Base-by-base conservation (phyloP, 148 eudicot species). In the Mesembryanthemum crystallinum region DNA sequence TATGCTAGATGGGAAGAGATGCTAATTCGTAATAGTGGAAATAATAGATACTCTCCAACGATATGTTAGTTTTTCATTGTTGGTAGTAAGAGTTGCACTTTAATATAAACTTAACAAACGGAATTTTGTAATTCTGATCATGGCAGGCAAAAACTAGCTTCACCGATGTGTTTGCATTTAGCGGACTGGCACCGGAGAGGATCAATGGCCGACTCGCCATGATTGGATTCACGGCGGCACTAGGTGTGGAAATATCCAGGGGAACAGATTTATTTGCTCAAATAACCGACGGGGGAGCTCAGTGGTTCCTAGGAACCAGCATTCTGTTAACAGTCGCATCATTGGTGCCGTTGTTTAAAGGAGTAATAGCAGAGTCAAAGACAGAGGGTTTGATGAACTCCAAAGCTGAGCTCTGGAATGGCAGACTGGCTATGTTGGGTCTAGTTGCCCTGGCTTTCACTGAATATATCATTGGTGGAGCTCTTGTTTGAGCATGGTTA, bases 171-270 rank as follows among this genome's bases (percentile, higher is more conserved):
- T 78, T 94, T 0, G 92, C 92, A 17, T 92, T 94, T 81, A 85
- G 91, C 5, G 98, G 96, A 4, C 98, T 97, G 4, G 96, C 87
- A 42, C 97, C 97, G 3, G 97, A 94, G 80, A 86, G 96, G 60
- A 94, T 94, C 86, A 94, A 94, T 71, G 98, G 98, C 0, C 78
- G 97, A 20, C 81, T 94, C 0, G 98, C 98, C 0, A 94, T 94
- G 98, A 85, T 85, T 3, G 98, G 98, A 1, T 93, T 93, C 17
- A 89, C 82, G 14, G 86, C 98, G 0, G 95, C 98, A 13, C 71
- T 94, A 18, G 95, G 85, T 0, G 87, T 90, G 28, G 97, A 94
- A 66, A 21, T 84, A 55, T 63, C 85, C 71, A 85, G 77, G 42
- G 98, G 97, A 0, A 83, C 88, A 20, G 97, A 87, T 73, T 49